Conservation (phyloP, 345 rosid species). For the Iberis pinnata region DNA sequence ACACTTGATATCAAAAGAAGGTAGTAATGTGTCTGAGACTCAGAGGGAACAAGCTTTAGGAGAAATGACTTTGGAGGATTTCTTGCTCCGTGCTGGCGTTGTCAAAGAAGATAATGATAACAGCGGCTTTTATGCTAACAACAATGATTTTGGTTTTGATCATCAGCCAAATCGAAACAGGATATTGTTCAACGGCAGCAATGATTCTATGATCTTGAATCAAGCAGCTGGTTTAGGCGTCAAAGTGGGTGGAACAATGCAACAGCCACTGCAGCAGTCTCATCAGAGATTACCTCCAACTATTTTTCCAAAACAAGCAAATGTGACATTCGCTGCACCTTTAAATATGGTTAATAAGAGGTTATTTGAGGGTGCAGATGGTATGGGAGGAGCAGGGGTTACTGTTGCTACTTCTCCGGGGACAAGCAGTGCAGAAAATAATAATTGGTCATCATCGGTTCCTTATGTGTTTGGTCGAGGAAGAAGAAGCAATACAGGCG, state of each 20-base stretch:
- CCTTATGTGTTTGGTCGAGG: constrained; percentile 72
- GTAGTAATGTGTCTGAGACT: constrained; percentile 40
- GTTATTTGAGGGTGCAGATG: constrained; percentile 40
- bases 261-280: constrained; percentile 30
- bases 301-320: constrained; percentile 59
- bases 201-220: constrained; percentile 33
- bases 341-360: constrained; percentile 28
- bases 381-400: constrained; percentile 18
- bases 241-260: constrained; percentile 35
- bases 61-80: constrained; percentile 87
- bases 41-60: constrained; percentile 82
- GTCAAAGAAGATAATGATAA: constrained; percentile 49
- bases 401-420: constrained; percentile 47
- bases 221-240: constrained; percentile 41
- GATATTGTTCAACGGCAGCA: constrained; percentile 13
- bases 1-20: constrained; percentile 43
- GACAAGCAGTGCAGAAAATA: constrained; percentile 64
- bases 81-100: constrained; percentile 70
- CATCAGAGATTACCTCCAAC: constrained; percentile 37
- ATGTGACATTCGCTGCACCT: constrained; percentile 33
- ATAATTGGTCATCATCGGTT: constrained; percentile 65
- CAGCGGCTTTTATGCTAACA: constrained; percentile 32
- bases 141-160: constrained; percentile 38
- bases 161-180: constrained; percentile 45
- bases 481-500: constrained; percentile 49